Evolutionary conservation across 495 filamentous ascomycete species (phyloP), one percentile per base, ranked within the genome.

Genomic region (Aspergillus sparsus): DNA sequence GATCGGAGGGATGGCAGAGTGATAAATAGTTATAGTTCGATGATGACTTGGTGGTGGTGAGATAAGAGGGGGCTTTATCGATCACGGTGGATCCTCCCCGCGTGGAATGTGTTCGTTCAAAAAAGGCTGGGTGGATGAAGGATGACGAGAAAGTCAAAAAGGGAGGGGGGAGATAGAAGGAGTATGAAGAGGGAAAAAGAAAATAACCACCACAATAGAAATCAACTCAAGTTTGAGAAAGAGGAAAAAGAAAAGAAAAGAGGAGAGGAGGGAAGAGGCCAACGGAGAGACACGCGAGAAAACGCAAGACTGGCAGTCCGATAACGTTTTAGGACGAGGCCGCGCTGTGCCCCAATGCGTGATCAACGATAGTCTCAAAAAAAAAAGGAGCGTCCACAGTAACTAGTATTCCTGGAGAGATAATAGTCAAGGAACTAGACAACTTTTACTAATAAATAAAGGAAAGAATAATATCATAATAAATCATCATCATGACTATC

Each of bases 81-180:
- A 64, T 67, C 53, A 52, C 45, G 49, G 67, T 66, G 65, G 68
- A 65, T 65, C 66, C 67, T 64, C 65, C 62, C 66, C 64, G 59
- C 66, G 57, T 60, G 57, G 32, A 55, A 41, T 36, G 45, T 45
- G 60, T 33, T 65, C 56, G 62, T 55, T 27, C 21, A 1, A 27
- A n/a, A n/a, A n/a, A n/a, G n/a, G n/a, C n/a, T n/a, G n/a, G 21
- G 59, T 49, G 47, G 55, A 49, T 58, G 51, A 42, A 27, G 16
- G 33, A 57, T 31, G 49, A 53, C 36, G 36, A 31, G 5, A 54
- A 35, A n/a, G 31, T 27, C 21, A 21, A 55, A 15, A 47, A 56
- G 31, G 31, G 36, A 32, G 9, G 33, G 15, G 36, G 35, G 8
- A 46, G 32, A 39, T 36, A 3, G 52, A 35, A 39, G 11, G 7